phyloP scores from a whole-genome alignment of 306 rosid genomes.

The Mucuna pruriens region DNA sequence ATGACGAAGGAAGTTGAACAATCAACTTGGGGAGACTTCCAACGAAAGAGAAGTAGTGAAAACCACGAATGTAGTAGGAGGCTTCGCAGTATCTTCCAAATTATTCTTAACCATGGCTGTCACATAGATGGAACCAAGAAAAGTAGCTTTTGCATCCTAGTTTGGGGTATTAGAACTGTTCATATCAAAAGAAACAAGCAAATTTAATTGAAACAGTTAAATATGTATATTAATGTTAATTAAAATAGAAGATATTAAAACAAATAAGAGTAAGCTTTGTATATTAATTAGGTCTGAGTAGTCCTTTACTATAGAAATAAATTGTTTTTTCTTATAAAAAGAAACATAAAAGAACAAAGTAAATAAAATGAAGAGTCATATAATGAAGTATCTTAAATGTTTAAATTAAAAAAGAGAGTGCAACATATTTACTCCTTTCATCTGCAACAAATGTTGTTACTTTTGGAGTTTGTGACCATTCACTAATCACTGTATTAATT shows the following conservation, averaged over 20 bases:
- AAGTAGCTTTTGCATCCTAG: constrained; percentile 41
- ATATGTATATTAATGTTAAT: too few relatives aligned
- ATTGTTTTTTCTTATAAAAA: too few relatives aligned
- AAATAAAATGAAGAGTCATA: too few relatives aligned
- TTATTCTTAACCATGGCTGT: constrained; percentile 29
- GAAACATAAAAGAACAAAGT: too few relatives aligned
- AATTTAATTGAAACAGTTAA: background rate
- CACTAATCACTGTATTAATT: constrained; percentile 41
- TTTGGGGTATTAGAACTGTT: constrained; percentile 33
- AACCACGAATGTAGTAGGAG: constrained; percentile 26
- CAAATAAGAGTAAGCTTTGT: too few relatives aligned
- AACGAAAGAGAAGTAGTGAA: constrained; percentile 47
- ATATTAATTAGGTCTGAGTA: too few relatives aligned
- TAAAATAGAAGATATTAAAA: too few relatives aligned
- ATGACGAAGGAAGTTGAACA: constrained; percentile 54
- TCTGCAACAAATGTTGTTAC: constrained; percentile 10
- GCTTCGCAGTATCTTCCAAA: constrained; percentile 17
- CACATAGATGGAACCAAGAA: constrained; percentile 25
- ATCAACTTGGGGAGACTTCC: constrained; percentile 35
- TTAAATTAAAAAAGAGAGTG: too few relatives aligned
- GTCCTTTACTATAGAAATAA: too few relatives aligned
- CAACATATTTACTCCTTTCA: constrained; percentile 31
- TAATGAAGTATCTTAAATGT: too few relatives aligned
- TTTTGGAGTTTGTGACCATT: constrained; percentile 19
- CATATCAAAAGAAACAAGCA: constrained; percentile 1